Evolutionary conservation across 2,329 filamentous ascomycete genomes (phyloP).

Genomic region (Clarireedia hainanense): DNA sequence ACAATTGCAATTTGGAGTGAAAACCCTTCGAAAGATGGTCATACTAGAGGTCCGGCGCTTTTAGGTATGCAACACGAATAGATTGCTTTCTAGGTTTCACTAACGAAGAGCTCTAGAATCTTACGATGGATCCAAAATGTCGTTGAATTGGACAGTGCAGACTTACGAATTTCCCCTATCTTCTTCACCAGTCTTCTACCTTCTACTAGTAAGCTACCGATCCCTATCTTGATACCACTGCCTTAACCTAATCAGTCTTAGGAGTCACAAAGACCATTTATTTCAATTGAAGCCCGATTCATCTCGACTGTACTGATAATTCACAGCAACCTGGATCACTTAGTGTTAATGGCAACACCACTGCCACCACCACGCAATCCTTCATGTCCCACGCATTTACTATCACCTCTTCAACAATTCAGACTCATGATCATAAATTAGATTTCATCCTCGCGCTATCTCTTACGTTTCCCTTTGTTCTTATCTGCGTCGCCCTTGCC

Average conservation of each 20-base stretch:
- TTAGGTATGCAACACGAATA: background rate
- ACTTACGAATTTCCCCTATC: background rate
- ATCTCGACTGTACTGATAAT: background rate
- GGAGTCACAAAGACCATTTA: too few relatives aligned
- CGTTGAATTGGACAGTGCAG: constrained; percentile 7
- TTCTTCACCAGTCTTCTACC: constrained; percentile 2
- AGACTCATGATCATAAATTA: constrained; percentile 1
- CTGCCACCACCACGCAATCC: background rate
- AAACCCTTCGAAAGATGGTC: background rate
- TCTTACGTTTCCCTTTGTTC: constrained; percentile 2
- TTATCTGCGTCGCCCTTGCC: background rate
- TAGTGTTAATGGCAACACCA: background rate
- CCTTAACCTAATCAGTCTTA: too few relatives aligned
- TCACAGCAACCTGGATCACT: background rate
- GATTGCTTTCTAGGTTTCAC: background rate
- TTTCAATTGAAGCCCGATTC: background rate
- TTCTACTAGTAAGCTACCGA: constrained; percentile 5
- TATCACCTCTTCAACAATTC: background rate
- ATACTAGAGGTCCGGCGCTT: constrained; percentile 2
- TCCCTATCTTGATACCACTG: background rate
- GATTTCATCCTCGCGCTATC: constrained; percentile 4
- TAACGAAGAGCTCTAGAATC: background rate
- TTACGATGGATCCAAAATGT: constrained; percentile 1
- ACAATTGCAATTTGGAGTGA: constrained; percentile 7
- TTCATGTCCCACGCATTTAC: constrained; percentile 2